phyloP scores from a whole-genome alignment of 164 flowering plant genomes.

The Piper longum region DNA sequence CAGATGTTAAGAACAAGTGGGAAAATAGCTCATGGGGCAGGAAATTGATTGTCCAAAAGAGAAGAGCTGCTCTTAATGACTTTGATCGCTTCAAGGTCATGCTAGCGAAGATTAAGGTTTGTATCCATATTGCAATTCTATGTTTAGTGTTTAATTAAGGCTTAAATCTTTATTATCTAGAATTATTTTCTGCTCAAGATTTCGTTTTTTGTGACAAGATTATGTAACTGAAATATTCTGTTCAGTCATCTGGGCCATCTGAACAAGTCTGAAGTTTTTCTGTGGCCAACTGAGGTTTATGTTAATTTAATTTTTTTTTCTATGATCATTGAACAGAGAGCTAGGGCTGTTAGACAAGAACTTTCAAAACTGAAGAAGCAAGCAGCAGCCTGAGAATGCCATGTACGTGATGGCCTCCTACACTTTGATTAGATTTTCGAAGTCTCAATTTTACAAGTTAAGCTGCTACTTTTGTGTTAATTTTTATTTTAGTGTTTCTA shows the following conservation, averaged over 20 bases:
- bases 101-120: conserved; percentile 81
- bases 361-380: conserved; percentile 69
- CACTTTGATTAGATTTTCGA: too few species aligned
- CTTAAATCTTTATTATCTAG: neutral
- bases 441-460: too few species aligned
- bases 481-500: too few species aligned
- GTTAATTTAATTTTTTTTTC: neutral
- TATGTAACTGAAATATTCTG: neutral
- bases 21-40: conserved; percentile 87
- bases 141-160: neutral
- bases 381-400: conserved; percentile 19
- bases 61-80: conserved; percentile 65
- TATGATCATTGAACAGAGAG: conserved; percentile 37
- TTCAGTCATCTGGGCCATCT: too few species aligned
- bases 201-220: neutral
- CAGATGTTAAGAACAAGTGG: conserved; percentile 91
- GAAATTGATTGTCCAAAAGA: conserved; percentile 78
- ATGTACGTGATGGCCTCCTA: too few species aligned
- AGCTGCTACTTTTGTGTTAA: too few species aligned
- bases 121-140: neutral
- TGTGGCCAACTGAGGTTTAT: neutral
- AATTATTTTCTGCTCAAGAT: neutral
- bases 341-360: conserved; percentile 59
- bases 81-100: conserved; percentile 86
- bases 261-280: neutral